A percentile compares a stretch with the other conserved stretches of the same genome.
Conservation (phyloP, 2,329 filamentous ascomycete species). For the Microdochium nivale region DNA sequence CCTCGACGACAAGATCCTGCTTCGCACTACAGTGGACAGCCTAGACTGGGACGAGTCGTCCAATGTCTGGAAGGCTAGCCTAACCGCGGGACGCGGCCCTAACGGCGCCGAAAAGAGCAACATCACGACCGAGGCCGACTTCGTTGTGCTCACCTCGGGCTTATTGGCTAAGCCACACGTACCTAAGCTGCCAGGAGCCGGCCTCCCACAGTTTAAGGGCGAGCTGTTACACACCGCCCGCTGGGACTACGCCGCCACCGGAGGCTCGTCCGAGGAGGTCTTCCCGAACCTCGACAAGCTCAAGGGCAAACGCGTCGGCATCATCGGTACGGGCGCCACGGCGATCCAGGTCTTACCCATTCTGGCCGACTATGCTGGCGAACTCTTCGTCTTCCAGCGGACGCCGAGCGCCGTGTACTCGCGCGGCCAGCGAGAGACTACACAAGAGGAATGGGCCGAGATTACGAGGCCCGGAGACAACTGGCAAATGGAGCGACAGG, state of each 20-base stretch:
- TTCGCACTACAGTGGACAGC: constrained; percentile 32
- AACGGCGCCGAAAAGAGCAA: constrained; percentile 11
- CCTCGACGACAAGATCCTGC: constrained; percentile 33
- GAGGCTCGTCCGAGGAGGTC: constrained; percentile 25
- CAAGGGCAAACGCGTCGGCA: constrained; percentile 33
- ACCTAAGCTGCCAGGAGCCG: constrained; percentile 27
- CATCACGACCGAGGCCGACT: constrained; percentile 27
- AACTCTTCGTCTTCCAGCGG: constrained; percentile 48
- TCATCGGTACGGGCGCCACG: constrained; percentile 42
- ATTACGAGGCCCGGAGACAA: constrained; percentile 27
- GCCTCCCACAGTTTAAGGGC: constrained; percentile 31
- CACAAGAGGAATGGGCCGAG: constrained; percentile 29
- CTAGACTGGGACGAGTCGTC: constrained; percentile 37
- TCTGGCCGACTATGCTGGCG: constrained; percentile 36
- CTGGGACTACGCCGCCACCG: constrained; percentile 35
- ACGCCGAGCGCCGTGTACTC: constrained; percentile 29
- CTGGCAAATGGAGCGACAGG: constrained; percentile 38
- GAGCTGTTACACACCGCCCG: constrained; percentile 34
- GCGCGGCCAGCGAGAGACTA: constrained; percentile 16
- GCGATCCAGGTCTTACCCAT: constrained; percentile 34
- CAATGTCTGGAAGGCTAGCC: constrained; percentile 14
- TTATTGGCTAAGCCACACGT: constrained; percentile 30
- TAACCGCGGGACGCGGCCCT: constrained; percentile 16
- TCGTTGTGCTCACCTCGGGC: constrained; percentile 28
- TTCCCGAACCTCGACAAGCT: constrained; percentile 32